These are phyloP conservation scores for Suillus discolor DNA, from an alignment of 768 basidiomycete species.

Conservation along the genomic window DNA sequence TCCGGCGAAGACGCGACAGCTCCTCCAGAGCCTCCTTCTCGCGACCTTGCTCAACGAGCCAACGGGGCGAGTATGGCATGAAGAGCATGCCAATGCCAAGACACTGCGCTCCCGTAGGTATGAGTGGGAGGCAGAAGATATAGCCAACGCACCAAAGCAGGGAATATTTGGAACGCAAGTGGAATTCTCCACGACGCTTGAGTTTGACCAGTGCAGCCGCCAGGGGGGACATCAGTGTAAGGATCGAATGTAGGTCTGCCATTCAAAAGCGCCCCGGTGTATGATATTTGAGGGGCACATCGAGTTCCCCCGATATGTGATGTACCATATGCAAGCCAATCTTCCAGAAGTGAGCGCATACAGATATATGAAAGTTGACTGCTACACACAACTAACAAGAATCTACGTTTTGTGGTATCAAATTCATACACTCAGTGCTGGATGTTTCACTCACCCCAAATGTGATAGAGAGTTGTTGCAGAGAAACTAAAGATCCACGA, in stretches of 20 bases:
- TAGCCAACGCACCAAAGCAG: conserved; percentile 34
- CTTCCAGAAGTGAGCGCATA: conserved; percentile 15
- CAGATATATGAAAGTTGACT: background rate
- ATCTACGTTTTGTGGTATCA: conserved; percentile 21
- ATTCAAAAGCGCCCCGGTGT: conserved; percentile 34
- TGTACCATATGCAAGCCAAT: conserved; percentile 36
- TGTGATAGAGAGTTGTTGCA: conserved; percentile 39
- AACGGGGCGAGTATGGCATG: conserved; percentile 49
- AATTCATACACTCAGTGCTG: background rate
- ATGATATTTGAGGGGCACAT: conserved; percentile 31
- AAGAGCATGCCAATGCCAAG: conserved; percentile 35
- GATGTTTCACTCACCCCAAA: conserved; percentile 31
- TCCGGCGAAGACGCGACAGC: conserved; percentile 37
- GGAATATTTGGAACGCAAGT: conserved; percentile 40
- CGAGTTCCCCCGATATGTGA: conserved; percentile 36
- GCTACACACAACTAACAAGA: conserved; percentile 32
- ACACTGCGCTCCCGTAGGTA: conserved; percentile 19
- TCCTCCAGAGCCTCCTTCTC: conserved; percentile 37
- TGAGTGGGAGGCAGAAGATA: conserved; percentile 8
- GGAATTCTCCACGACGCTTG: conserved; percentile 39
- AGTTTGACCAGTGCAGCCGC: conserved; percentile 33
- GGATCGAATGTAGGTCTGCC: conserved; percentile 34
- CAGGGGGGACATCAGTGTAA: conserved; percentile 30
- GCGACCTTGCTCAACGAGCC: conserved; percentile 42
- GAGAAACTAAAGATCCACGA: conserved; percentile 38